Evolutionary conservation across 73 alveolate genomes (phyloP).

Genomic region (Tetrahymena malaccensis): DNA sequence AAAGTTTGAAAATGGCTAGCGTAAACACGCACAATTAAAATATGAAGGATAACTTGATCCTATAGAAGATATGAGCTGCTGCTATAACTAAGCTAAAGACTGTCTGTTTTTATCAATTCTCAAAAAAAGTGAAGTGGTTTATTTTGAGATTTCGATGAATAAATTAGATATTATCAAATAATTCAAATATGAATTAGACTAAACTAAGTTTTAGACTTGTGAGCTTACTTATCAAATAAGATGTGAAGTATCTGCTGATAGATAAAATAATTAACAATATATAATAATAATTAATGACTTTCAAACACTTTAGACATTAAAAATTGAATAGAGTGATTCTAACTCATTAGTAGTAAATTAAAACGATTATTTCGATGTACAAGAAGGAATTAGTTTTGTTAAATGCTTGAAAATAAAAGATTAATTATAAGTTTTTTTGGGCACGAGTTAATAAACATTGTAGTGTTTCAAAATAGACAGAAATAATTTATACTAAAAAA

Average conservation of each 20-base stretch:
- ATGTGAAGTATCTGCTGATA: background rate
- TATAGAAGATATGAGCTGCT: background rate
- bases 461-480: background rate
- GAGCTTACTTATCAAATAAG: too few relatives aligned
- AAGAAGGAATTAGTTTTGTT: background rate
- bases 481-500: background rate
- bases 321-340: background rate
- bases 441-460: background rate
- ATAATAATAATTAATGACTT: background rate
- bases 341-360: background rate
- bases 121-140: background rate
- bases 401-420: too few relatives aligned
- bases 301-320: background rate
- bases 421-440: background rate
- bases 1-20: background rate
- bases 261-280: too few relatives aligned
- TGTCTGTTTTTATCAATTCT: background rate
- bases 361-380: too few relatives aligned
- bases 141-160: background rate
- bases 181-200: too few relatives aligned
- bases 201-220: too few relatives aligned
- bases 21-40: too few relatives aligned
- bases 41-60: background rate
- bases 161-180: too few relatives aligned
- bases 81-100: background rate